Evolutionary conservation across 768 basidiomycete genomes (phyloP).

Genomic region (Tylopilus balloui): DNA sequence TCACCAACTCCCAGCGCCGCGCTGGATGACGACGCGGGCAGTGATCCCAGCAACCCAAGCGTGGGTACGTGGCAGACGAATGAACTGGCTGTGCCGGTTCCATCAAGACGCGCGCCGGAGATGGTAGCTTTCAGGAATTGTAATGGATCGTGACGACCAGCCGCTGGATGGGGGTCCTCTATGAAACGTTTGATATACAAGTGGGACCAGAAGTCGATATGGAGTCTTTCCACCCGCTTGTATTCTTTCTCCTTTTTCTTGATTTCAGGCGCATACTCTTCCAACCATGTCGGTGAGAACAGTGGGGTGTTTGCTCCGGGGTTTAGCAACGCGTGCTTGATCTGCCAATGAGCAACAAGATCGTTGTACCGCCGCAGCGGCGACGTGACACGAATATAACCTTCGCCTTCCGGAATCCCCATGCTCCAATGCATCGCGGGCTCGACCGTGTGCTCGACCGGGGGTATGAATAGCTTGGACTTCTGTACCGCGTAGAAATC

Average conservation of each 20-base stretch:
- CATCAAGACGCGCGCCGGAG: slow-evolving; percentile 16
- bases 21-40: slow-evolving; percentile 8
- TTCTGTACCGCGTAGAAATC: slow-evolving; percentile 34
- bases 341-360: slow-evolving; percentile 86
- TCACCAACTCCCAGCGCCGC: slow-evolving; percentile 24
- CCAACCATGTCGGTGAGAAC: slow-evolving; percentile 47
- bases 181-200: slow-evolving; percentile 38
- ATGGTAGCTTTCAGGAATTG: slow-evolving; percentile 26
- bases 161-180: slow-evolving; percentile 18
- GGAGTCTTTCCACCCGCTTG: slow-evolving; percentile 29
- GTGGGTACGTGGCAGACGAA: slow-evolving; percentile 23
- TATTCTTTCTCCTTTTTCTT: slow-evolving; percentile 33
- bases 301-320: slow-evolving; percentile 32
- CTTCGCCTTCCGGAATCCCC: slow-evolving; percentile 67
- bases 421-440: slow-evolving; percentile 64
- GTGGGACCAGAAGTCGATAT: slow-evolving; percentile 40
- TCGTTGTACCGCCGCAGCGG: slow-evolving; percentile 86
- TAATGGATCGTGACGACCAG: slow-evolving; percentile 27
- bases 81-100: slow-evolving; percentile 7
- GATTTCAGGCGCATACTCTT: slow-evolving; percentile 38
- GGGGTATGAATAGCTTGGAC: slow-evolving; percentile 31
- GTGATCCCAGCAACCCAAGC: slow-evolving; percentile 23
- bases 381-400: slow-evolving; percentile 81
- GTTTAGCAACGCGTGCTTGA: slow-evolving; percentile 68
- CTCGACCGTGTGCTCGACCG: slow-evolving; percentile 43